Evolutionary conservation across 164 flowering plant species (phyloP).

Genomic region (Stephania japonica): DNA sequence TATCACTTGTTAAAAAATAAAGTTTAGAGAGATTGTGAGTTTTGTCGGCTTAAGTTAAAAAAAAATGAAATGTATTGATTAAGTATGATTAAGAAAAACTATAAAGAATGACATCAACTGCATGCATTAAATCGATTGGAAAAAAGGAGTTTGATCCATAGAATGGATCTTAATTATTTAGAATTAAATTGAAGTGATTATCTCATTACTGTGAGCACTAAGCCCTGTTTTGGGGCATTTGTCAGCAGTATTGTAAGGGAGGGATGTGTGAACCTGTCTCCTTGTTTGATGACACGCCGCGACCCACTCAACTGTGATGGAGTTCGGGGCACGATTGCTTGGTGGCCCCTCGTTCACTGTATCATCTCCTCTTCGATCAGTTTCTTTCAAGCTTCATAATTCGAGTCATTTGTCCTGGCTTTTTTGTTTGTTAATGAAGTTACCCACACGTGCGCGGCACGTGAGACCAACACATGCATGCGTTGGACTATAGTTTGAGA

Average conservation of each 20-base stretch:
- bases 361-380: background rate
- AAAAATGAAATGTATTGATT: too few species aligned
- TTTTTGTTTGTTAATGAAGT: background rate
- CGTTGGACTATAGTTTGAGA: too few species aligned
- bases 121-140: too few species aligned
- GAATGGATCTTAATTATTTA: too few species aligned
- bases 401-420: background rate
- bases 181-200: too few species aligned
- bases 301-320: background rate
- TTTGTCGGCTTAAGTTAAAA: too few species aligned
- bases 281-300: background rate
- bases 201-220: too few species aligned
- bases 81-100: too few species aligned
- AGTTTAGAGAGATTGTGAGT: too few species aligned
- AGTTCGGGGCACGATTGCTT: slow-evolving; percentile 5
- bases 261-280: slow-evolving; percentile 7
- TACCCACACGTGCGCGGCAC: background rate
- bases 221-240: background rate
- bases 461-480: background rate
- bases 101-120: too few species aligned
- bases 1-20: too few species aligned
- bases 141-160: too few species aligned
- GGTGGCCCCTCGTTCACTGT: slow-evolving; percentile 7
- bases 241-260: background rate
- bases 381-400: background rate